phyloP scores from a whole-genome alignment of 2,329 filamentous ascomycete species.

The Sordariomycetes sp. region DNA sequence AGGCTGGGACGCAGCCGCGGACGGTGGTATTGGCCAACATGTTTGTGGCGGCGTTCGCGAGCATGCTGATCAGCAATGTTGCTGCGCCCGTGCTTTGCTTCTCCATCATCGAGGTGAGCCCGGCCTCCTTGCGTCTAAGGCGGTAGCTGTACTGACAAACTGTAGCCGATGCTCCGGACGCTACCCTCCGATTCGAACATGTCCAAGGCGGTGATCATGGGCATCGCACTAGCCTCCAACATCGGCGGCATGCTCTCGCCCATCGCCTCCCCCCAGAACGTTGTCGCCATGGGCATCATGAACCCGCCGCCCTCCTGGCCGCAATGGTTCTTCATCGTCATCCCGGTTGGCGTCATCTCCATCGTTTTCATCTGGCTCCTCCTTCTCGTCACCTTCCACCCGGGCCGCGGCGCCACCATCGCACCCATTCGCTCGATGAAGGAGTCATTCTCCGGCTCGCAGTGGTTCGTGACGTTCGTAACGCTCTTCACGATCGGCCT shows the following conservation, averaged over 20 bases:
- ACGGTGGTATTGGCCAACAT: slow-evolving; percentile 95
- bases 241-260: slow-evolving; percentile 94
- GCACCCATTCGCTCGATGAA: slow-evolving; percentile 84
- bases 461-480: slow-evolving; percentile 84
- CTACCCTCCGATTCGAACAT: slow-evolving; percentile 83
- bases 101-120: slow-evolving; percentile 77
- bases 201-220: slow-evolving; percentile 89
- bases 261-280: slow-evolving; percentile 94
- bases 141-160: background rate
- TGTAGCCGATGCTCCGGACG: slow-evolving; percentile 82
- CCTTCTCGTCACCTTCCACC: slow-evolving; percentile 75
- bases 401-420: slow-evolving; percentile 76
- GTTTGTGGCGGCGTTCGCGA: slow-evolving; percentile 95
- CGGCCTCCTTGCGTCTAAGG: background rate
- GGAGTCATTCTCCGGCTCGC: slow-evolving; percentile 76
- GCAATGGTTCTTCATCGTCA: slow-evolving; percentile 91
- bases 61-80: slow-evolving; percentile 99
- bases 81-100: slow-evolving; percentile 95
- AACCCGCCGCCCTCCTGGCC: slow-evolving; percentile 83
- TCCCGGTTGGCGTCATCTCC: slow-evolving; percentile 85
- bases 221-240: slow-evolving; percentile 90
- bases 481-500: slow-evolving; percentile 77
- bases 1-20: slow-evolving; percentile 81
- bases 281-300: slow-evolving; percentile 96
- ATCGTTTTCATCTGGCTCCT: slow-evolving; percentile 84